A percentile compares a stretch with the other conserved stretches of the same genome.
Conservation (phyloP, 2,329 filamentous ascomycete genomes). For the Colletotrichum shisoi region DNA sequence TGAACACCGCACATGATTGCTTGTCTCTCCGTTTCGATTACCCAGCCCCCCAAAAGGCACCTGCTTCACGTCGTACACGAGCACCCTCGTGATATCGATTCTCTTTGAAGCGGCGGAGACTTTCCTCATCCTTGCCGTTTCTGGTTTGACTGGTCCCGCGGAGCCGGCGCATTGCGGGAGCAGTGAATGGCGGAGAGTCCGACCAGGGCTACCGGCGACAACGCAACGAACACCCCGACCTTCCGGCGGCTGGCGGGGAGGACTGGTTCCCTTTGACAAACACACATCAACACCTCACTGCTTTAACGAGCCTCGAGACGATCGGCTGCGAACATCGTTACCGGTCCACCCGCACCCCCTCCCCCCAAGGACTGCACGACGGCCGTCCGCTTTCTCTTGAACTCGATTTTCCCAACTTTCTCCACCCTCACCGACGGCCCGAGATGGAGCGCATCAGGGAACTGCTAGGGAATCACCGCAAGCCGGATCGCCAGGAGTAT, state of each 20-base stretch:
- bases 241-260: slow-evolving; percentile 7
- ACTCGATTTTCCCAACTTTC: neutral
- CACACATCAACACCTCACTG: neutral
- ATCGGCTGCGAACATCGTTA: neutral
- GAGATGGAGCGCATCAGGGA: slow-evolving; percentile 38
- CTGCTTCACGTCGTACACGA: neutral
- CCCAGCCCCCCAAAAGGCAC: neutral
- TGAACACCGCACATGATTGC: slow-evolving; percentile 36
- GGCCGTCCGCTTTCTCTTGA: neutral
- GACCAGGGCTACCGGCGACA: slow-evolving; percentile 16
- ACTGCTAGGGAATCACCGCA: slow-evolving; percentile 28
- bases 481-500: slow-evolving; percentile 38
- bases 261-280: slow-evolving; percentile 3
- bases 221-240: slow-evolving; percentile 6
- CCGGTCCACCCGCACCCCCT: neutral
- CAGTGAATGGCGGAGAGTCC: slow-evolving; percentile 8
- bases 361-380: neutral
- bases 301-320: neutral
- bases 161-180: neutral
- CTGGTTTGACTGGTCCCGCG: neutral
- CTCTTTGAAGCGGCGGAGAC: neutral
- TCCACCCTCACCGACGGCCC: neutral
- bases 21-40: slow-evolving; percentile 17
- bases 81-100: slow-evolving; percentile 1
- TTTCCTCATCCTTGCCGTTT: neutral